phyloP scores from a whole-genome alignment of 1,284 basidiomycete genomes.

The Leucoagaricus sp. region DNA sequence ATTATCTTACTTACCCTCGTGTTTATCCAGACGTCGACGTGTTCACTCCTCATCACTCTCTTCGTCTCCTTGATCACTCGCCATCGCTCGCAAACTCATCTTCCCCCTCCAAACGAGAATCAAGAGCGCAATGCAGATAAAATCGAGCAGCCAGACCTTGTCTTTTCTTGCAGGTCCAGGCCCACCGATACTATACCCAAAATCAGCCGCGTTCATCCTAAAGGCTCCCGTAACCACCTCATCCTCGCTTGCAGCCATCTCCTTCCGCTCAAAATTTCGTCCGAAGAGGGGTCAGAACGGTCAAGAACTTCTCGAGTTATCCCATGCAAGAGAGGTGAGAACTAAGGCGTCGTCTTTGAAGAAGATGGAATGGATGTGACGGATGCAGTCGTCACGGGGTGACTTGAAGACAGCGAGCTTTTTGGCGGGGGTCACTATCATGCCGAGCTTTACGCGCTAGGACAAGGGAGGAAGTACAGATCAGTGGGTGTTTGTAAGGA shows the following conservation, averaged over 20 bases:
- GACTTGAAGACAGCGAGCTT: constrained; percentile 66
- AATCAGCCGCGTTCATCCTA: neutral
- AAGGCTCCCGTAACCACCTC: neutral
- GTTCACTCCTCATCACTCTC: constrained; percentile 43
- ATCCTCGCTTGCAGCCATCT: constrained; percentile 37
- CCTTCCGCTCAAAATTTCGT: constrained; percentile 33
- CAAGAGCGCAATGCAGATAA: constrained; percentile 53
- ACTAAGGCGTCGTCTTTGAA: constrained; percentile 35
- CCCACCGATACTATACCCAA: constrained; percentile 31
- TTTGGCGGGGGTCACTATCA: constrained; percentile 77
- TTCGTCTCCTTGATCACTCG: constrained; percentile 52
- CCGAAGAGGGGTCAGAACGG: constrained; percentile 1
- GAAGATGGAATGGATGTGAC: constrained; percentile 48
- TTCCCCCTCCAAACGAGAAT: constrained; percentile 38
- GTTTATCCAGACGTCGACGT: constrained; percentile 58
- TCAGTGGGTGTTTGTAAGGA: too few relatives aligned
- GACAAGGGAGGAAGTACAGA: constrained; percentile 1
- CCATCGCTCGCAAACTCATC: constrained; percentile 41
- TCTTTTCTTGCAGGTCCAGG: constrained; percentile 22
- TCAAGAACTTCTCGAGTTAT: constrained; percentile 61
- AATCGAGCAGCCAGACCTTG: constrained; percentile 66
- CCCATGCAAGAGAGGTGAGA: constrained; percentile 58
- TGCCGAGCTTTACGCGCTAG: constrained; percentile 74
- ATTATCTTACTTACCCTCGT: constrained; percentile 46
- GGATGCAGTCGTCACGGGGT: constrained; percentile 53